These are phyloP conservation scores for Scheffersomyces amazonensis DNA, from an alignment of 805 yeast genomes.

Conservation along the genomic window DNA sequence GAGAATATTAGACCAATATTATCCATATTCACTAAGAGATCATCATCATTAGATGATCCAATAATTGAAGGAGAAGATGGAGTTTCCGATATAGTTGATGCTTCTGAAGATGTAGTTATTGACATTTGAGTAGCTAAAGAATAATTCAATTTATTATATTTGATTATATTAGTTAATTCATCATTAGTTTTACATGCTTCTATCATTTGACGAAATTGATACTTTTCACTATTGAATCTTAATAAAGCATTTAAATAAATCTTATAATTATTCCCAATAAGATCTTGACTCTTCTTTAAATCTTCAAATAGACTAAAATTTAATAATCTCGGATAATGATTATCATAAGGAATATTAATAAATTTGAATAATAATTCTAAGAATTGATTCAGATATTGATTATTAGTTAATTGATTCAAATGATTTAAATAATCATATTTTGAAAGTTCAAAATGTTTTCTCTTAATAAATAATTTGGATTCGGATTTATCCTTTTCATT, in stretches of 20 bases:
- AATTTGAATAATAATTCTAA: constrained; percentile 36
- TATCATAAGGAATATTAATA: constrained; percentile 16
- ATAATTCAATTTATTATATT: constrained; percentile 21
- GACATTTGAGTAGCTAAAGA: not conserved
- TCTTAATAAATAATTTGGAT: constrained; percentile 31
- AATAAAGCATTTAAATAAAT: constrained; percentile 32
- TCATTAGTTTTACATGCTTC: constrained; percentile 38
- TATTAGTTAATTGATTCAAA: constrained; percentile 33
- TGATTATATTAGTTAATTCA: constrained; percentile 32
- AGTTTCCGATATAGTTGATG: constrained; percentile 3
- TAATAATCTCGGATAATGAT: constrained; percentile 9
- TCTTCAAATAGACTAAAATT: constrained; percentile 10
- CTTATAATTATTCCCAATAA: constrained; percentile 18
- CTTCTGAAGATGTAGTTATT: not conserved
- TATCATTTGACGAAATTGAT: constrained; percentile 38
- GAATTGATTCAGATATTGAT: constrained; percentile 38
- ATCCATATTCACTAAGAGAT: constrained; percentile 17
- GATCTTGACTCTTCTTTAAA: constrained; percentile 7
- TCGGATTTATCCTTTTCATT: constrained; percentile 44
- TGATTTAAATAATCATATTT: constrained; percentile 46
- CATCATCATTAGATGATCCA: constrained; percentile 7
- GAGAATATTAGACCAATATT: constrained; percentile 30
- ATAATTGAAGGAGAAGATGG: not conserved
- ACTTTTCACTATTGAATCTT: constrained; percentile 40
- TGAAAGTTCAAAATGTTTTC: constrained; percentile 39